These are phyloP conservation scores for Meira nashicola DNA, from an alignment of 1,284 basidiomycete species.

Conservation along the genomic window DNA sequence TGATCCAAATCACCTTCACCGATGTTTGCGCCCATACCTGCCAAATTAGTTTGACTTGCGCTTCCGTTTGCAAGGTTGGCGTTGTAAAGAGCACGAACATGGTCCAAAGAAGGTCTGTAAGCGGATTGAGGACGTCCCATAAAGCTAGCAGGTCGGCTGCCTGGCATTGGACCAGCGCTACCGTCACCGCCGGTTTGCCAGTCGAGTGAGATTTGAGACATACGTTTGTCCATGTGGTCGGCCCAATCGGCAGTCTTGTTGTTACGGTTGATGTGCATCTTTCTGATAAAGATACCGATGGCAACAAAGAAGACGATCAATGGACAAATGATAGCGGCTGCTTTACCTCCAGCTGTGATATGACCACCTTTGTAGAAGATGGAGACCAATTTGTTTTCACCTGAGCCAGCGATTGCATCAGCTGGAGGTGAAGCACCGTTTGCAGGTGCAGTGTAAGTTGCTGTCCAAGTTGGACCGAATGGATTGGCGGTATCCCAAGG, in stretches of 20 bases:
- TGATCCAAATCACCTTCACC: neutral
- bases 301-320: constrained; percentile 34
- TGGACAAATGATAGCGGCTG: constrained; percentile 47
- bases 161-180: constrained; percentile 34
- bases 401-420: constrained; percentile 24
- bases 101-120: constrained; percentile 25
- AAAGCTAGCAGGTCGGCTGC: constrained; percentile 38
- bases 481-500: constrained; percentile 49
- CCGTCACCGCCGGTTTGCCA: constrained; percentile 44
- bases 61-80: constrained; percentile 4
- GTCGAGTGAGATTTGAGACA: constrained; percentile 47
- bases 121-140: constrained; percentile 9
- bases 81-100: constrained; percentile 8
- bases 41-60: constrained; percentile 19
- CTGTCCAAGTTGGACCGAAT: constrained; percentile 43
- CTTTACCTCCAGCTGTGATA: constrained; percentile 39
- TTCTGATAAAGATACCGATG: constrained; percentile 37
- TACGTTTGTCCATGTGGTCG: constrained; percentile 50
- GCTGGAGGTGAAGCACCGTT: constrained; percentile 26
- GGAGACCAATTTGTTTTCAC: constrained; percentile 26
- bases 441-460: constrained; percentile 35
- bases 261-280: constrained; percentile 47
- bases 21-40: constrained; percentile 25
- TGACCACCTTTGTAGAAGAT: constrained; percentile 37
- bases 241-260: constrained; percentile 51